phyloP scores from a whole-genome alignment of 306 rosid species.

The Potentilla sterilis region DNA sequence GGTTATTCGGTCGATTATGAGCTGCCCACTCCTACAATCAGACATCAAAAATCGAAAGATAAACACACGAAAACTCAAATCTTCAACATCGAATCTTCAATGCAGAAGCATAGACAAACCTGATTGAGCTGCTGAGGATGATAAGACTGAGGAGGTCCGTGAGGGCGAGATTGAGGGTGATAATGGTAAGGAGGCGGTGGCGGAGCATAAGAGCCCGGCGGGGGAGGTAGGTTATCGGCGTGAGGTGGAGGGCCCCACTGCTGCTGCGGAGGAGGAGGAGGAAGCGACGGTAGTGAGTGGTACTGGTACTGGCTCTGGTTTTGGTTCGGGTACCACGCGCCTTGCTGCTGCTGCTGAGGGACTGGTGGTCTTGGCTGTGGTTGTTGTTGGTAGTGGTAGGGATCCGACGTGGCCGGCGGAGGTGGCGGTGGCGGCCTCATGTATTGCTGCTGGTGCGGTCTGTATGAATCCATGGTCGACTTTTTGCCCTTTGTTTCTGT shows the following conservation, averaged over 20 bases:
- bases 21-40: constrained; percentile 67
- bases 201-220: constrained; percentile 54
- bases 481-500: background rate
- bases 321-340: constrained; percentile 63
- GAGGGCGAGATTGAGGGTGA: constrained; percentile 46
- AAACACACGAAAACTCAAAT: background rate
- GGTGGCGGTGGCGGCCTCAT: constrained; percentile 50
- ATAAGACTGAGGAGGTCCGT: constrained; percentile 48
- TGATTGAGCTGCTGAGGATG: constrained; percentile 45
- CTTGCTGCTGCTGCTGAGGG: constrained; percentile 46
- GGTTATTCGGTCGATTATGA: constrained; percentile 59
- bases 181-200: constrained; percentile 44
- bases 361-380: constrained; percentile 35
- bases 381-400: constrained; percentile 50
- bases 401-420: constrained; percentile 54
- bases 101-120: background rate
- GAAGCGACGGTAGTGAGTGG: constrained; percentile 43
- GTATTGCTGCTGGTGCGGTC: constrained; percentile 59
- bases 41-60: background rate
- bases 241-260: constrained; percentile 72
- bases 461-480: constrained; percentile 63
- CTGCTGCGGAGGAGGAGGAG: constrained; percentile 55
- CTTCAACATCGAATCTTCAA: background rate
- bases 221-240: constrained; percentile 35
- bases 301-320: constrained; percentile 77